These are phyloP conservation scores for Amylostereum areolatum DNA, from an alignment of 1,284 basidiomycete genomes.

Conservation along the genomic window DNA sequence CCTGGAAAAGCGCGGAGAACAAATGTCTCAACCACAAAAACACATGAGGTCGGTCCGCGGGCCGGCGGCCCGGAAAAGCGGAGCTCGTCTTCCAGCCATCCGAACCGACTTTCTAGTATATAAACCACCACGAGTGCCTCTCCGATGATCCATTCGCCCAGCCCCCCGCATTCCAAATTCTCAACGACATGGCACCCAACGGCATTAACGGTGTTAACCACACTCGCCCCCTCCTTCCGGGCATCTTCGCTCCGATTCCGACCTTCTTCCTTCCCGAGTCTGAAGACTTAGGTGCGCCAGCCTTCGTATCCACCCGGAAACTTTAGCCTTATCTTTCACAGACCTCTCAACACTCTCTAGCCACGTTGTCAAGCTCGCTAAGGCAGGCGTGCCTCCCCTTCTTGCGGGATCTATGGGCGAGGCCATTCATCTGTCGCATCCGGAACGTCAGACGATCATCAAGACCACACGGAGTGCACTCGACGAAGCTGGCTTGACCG, in stretches of 20 bases:
- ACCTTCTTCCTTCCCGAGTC: conserved; percentile 74
- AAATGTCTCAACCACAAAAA: too few relatives aligned
- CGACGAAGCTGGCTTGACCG: conserved; percentile 54
- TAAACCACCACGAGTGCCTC: background rate
- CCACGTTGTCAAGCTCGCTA: conserved; percentile 69
- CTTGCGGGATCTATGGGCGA: conserved; percentile 83
- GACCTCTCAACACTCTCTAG: conserved; percentile 68
- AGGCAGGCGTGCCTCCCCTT: conserved; percentile 71
- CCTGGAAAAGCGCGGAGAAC: too few relatives aligned
- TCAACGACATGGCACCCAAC: conserved; percentile 32
- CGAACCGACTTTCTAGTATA: background rate
- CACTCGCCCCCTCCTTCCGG: conserved; percentile 59
- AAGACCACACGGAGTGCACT: conserved; percentile 66
- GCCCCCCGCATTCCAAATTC: too few relatives aligned
- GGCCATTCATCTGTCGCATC: conserved; percentile 72
- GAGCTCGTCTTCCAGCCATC: too few relatives aligned
- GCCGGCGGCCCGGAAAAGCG: too few relatives aligned
- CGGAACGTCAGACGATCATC: conserved; percentile 69
- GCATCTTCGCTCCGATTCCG: conserved; percentile 82
- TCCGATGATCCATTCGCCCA: too few relatives aligned
- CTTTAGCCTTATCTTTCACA: conserved; percentile 19
- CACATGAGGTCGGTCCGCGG: too few relatives aligned
- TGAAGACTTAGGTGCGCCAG: conserved; percentile 74
- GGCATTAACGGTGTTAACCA: conserved; percentile 21
- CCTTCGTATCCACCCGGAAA: background rate